Evolutionary conservation across 2,329 filamentous ascomycete species (phyloP).

Genomic region (Beauveria australis): DNA sequence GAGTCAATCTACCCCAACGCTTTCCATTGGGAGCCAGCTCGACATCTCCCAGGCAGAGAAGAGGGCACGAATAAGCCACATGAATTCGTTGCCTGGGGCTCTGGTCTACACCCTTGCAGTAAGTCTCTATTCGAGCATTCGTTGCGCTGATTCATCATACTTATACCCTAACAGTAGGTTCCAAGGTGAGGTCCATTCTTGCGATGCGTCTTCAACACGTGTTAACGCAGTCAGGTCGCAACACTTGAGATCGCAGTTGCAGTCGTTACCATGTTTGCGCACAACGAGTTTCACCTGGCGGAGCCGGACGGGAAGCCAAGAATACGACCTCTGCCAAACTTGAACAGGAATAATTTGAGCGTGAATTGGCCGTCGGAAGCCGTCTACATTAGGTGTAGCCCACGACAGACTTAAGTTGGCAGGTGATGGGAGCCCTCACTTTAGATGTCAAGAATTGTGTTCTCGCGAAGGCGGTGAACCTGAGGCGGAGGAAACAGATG

Average conservation of each 20-base stretch:
- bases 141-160: neutral
- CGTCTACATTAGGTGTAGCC: neutral
- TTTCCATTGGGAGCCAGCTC: constrained; percentile 38
- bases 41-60: constrained; percentile 37
- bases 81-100: constrained; percentile 28
- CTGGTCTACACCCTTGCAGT: constrained; percentile 28
- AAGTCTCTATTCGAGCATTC: constrained; percentile 10
- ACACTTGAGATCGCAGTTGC: constrained; percentile 45
- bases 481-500: neutral
- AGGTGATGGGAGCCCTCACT: neutral
- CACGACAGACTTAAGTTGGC: neutral
- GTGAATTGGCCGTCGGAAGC: neutral
- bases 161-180: neutral
- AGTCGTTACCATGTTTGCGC: constrained; percentile 38
- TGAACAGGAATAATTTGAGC: constrained; percentile 11
- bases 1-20: constrained; percentile 40
- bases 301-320: constrained; percentile 28
- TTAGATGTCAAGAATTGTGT: neutral
- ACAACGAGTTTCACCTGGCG: constrained; percentile 38
- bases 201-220: neutral
- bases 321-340: constrained; percentile 9
- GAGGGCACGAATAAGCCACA: constrained; percentile 32
- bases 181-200: neutral
- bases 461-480: neutral
- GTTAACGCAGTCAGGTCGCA: constrained; percentile 31